Evolutionary conservation across 1,284 basidiomycete species (phyloP).

Genomic region (Fomitopsis betulina): DNA sequence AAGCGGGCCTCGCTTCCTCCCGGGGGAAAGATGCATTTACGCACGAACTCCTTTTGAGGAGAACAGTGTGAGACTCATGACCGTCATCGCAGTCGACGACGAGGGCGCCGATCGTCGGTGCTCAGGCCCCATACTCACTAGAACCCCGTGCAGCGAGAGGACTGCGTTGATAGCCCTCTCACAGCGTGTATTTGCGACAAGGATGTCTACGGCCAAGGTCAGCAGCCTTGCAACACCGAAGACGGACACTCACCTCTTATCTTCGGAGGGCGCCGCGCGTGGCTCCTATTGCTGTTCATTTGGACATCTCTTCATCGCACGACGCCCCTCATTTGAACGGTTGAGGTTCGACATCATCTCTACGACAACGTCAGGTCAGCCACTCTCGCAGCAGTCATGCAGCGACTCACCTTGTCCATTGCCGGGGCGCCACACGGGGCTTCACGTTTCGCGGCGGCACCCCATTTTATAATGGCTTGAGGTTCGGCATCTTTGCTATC

Average conservation of each 20-base stretch:
- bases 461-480: not conserved
- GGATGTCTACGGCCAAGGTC: too few relatives aligned
- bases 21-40: not conserved
- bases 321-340: not conserved
- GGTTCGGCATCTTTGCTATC: not conserved
- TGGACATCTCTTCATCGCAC: too few relatives aligned
- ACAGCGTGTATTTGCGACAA: too few relatives aligned
- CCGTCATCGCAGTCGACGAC: not conserved
- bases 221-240: too few relatives aligned
- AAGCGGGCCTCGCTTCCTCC: not conserved
- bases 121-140: not conserved
- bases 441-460: not conserved
- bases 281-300: not conserved
- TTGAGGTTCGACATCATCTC: not conserved
- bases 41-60: not conserved
- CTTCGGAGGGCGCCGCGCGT: not conserved
- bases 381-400: not conserved
- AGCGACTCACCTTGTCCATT: too few relatives aligned
- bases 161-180: too few relatives aligned
- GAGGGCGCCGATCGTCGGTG: not conserved
- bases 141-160: too few relatives aligned
- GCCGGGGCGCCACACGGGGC: not conserved
- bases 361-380: not conserved
- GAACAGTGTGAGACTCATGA: not conserved
- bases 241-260: not conserved